phyloP scores from a whole-genome alignment of 768 basidiomycete species.

The Xerocomus spinulosus region DNA sequence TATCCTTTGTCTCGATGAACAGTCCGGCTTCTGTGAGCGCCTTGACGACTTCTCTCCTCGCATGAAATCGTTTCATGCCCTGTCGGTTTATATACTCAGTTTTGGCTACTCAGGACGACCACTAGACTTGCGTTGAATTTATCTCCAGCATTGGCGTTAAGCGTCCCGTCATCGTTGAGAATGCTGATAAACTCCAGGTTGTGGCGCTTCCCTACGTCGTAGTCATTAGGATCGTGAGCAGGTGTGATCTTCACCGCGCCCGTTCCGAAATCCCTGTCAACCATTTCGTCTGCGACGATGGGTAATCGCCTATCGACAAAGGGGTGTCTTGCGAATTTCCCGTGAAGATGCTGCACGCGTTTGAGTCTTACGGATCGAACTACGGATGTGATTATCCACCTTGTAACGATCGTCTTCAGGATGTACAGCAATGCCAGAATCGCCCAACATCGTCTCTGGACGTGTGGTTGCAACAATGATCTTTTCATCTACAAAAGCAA shows the following conservation, averaged over 20 bases:
- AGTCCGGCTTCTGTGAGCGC: slow-evolving; percentile 79
- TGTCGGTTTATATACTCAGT: slow-evolving; percentile 20
- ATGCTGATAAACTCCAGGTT: slow-evolving; percentile 90
- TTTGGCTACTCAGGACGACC: neutral
- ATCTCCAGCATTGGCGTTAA: slow-evolving; percentile 84
- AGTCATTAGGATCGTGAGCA: slow-evolving; percentile 96
- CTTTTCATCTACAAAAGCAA: slow-evolving; percentile 59
- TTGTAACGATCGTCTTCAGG: slow-evolving; percentile 89
- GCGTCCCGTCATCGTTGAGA: slow-evolving; percentile 93
- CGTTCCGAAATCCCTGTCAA: slow-evolving; percentile 95
- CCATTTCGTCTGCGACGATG: slow-evolving; percentile 81
- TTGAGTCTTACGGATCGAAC: neutral
- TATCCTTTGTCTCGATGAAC: slow-evolving; percentile 89
- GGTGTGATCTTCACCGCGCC: slow-evolving; percentile 99
- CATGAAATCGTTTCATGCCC: slow-evolving; percentile 99
- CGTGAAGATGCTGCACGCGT: slow-evolving; percentile 71
- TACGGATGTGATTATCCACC: slow-evolving; percentile 30
- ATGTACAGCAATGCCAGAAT: slow-evolving; percentile 95
- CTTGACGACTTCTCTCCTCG: slow-evolving; percentile 76
- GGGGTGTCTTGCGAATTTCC: slow-evolving; percentile 86
- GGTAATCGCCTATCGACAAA: slow-evolving; percentile 84
- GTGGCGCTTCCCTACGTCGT: slow-evolving; percentile 87
- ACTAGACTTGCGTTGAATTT: slow-evolving; percentile 54
- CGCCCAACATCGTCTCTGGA: slow-evolving; percentile 98
- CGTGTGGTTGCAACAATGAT: slow-evolving; percentile 95